Evolutionary conservation across 1,139 yeast species (phyloP).

Genomic region (Diutina mesorugosa): DNA sequence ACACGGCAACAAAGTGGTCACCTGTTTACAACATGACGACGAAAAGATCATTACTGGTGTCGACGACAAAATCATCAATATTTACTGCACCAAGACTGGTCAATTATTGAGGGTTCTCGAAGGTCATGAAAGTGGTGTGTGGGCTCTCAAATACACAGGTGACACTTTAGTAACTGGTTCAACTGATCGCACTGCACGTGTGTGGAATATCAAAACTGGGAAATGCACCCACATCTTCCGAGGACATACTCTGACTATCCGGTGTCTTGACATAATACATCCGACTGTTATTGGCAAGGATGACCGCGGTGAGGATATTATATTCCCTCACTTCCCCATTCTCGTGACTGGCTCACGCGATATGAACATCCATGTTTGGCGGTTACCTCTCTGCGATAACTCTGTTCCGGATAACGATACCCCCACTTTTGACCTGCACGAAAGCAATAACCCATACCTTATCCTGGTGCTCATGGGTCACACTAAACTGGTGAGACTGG

Average conservation of each 20-base stretch:
- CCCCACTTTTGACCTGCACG: conserved; percentile 26
- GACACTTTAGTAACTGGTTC: conserved; percentile 81
- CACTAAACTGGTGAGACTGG: conserved; percentile 76
- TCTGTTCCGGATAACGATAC: conserved; percentile 19
- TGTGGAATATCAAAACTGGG: conserved; percentile 75
- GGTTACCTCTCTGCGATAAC: conserved; percentile 38
- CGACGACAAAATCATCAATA: conserved; percentile 72
- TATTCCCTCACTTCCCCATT: conserved; percentile 50
- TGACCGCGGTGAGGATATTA: conserved; percentile 48
- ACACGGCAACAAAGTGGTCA: conserved; percentile 73
- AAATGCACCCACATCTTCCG: conserved; percentile 74
- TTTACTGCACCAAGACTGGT: conserved; percentile 72
- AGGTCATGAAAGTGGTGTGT: conserved; percentile 97
- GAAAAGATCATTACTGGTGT: conserved; percentile 89
- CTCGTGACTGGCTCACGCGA: conserved; percentile 89
- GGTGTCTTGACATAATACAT: conserved; percentile 76
- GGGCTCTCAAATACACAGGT: conserved; percentile 92
- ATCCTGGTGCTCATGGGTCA: conserved; percentile 77
- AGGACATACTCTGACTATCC: conserved; percentile 87
- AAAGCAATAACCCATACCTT: conserved; percentile 51
- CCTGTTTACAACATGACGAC: conserved; percentile 88
- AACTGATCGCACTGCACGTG: conserved; percentile 81
- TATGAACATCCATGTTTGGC: conserved; percentile 82
- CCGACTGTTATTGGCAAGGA: conserved; percentile 50
- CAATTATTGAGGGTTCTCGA: conserved; percentile 48